Conservation (phyloP, 1,284 basidiomycete genomes). For the Sporisorium iseilematis-ciliati region DNA sequence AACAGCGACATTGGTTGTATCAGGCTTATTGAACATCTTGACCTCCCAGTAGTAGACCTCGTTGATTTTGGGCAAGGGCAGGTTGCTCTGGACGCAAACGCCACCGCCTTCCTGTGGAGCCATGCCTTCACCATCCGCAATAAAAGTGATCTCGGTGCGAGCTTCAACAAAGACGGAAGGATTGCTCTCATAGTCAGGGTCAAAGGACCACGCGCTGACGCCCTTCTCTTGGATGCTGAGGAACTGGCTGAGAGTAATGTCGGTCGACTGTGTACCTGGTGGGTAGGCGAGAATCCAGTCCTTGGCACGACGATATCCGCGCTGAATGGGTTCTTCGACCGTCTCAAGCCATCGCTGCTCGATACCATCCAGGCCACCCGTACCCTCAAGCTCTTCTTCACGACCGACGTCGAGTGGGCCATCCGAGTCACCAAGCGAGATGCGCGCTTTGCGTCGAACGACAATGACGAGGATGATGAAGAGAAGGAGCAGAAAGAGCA, state of each 20-base stretch:
- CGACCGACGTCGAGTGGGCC: constrained; percentile 93
- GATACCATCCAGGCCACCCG: constrained; percentile 89
- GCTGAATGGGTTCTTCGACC: constrained; percentile 77
- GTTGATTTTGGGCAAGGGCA: constrained; percentile 69
- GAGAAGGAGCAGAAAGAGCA: constrained; percentile 80
- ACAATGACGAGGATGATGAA: constrained; percentile 65
- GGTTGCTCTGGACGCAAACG: constrained; percentile 67
- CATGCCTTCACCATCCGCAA: constrained; percentile 69
- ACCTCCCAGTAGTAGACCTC: constrained; percentile 70
- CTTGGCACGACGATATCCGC: constrained; percentile 87
- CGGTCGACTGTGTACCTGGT: constrained; percentile 59
- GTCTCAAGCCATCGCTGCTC: constrained; percentile 93
- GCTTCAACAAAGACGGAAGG: constrained; percentile 67
- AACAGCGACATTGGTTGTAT: constrained; percentile 60
- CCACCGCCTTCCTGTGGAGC: constrained; percentile 68
- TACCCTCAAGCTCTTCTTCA: constrained; percentile 78
- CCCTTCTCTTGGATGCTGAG: constrained; percentile 69
- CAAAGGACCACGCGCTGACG: constrained; percentile 68
- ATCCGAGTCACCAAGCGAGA: constrained; percentile 82
- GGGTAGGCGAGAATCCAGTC: constrained; percentile 74
- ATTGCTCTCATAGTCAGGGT: constrained; percentile 68
- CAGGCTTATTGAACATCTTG: constrained; percentile 70
- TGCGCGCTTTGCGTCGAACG: constrained; percentile 54
- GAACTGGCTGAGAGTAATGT: constrained; percentile 69
- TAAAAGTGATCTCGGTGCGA: constrained; percentile 68